Evolutionary conservation across 768 basidiomycete genomes (phyloP).

Genomic region (Lentinus tigrinus): DNA sequence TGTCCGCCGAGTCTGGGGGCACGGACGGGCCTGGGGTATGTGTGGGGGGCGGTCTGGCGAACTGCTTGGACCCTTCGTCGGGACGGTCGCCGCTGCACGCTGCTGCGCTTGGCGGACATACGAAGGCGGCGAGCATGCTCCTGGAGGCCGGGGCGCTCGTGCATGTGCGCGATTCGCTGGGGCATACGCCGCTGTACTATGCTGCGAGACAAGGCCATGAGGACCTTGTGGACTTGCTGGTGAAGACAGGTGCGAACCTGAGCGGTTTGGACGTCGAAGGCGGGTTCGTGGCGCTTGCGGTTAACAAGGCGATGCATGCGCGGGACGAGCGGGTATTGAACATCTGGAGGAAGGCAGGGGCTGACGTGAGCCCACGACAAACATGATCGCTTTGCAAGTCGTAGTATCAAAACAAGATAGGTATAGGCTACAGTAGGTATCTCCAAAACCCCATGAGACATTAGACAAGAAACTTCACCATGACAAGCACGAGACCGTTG

Average conservation of each 20-base stretch:
- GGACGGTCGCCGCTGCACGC: conserved; percentile 78
- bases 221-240: conserved; percentile 58
- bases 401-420: no score
- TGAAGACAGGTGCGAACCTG: conserved; percentile 73
- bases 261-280: conserved; percentile 62
- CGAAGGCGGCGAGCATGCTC: conserved; percentile 42
- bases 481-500: neutral
- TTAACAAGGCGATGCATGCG: conserved; percentile 34
- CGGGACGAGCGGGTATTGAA: conserved; percentile 45
- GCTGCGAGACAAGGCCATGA: conserved; percentile 74
- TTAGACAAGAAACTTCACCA: neutral
- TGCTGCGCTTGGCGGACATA: conserved; percentile 69
- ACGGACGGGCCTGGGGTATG: conserved; percentile 29
- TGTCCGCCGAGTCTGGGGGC: conserved; percentile 31
- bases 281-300: conserved; percentile 53
- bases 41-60: conserved; percentile 69
- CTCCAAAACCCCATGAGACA: neutral
- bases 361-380: neutral
- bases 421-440: no score
- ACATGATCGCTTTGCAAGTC: neutral
- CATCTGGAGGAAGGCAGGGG: conserved; percentile 60
- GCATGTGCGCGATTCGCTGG: conserved; percentile 75
- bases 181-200: conserved; percentile 84
- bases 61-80: conserved; percentile 67
- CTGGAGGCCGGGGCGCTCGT: conserved; percentile 78